phyloP scores from a whole-genome alignment of 129 eudicot genomes.

The Flaveria sonorensis region DNA sequence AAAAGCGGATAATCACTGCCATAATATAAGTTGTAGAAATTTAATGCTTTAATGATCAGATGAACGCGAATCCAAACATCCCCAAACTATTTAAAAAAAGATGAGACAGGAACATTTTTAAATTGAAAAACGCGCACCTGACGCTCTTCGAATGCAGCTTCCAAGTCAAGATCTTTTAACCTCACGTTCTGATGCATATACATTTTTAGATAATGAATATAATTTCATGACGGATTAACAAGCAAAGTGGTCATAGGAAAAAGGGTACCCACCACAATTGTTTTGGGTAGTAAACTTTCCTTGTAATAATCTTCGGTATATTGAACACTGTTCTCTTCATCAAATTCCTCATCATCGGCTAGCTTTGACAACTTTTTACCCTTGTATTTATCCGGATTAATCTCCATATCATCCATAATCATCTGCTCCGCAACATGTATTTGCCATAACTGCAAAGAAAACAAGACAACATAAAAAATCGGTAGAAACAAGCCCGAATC shows the following conservation, averaged over 20 bases:
- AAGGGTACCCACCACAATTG: slow-evolving; percentile 55
- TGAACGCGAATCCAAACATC: background rate
- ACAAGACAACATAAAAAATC: background rate
- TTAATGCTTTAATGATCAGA: background rate
- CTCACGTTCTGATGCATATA: slow-evolving; percentile 63
- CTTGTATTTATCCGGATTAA: slow-evolving; percentile 78
- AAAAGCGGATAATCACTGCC: background rate
- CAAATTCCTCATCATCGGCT: slow-evolving; percentile 83
- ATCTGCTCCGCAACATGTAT: slow-evolving; percentile 91
- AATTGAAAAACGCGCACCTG: slow-evolving; percentile 55
- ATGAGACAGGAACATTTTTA: background rate
- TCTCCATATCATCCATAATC: slow-evolving; percentile 89
- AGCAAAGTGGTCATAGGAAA: background rate
- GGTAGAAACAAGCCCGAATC: background rate
- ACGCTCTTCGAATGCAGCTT: slow-evolving; percentile 92
- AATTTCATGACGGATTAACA: slow-evolving; percentile 9
- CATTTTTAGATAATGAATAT: background rate
- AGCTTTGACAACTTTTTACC: slow-evolving; percentile 73
- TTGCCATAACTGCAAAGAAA: slow-evolving; percentile 80
- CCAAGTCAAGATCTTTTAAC: slow-evolving; percentile 84
- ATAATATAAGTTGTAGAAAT: too few species aligned
- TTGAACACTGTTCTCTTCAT: slow-evolving; percentile 73
- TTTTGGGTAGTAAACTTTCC: slow-evolving; percentile 57
- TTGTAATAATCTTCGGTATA: slow-evolving; percentile 61
- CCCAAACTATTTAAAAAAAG: background rate